Conservation (phyloP, 805 yeast species). For the Schwanniomyces yamadae region DNA sequence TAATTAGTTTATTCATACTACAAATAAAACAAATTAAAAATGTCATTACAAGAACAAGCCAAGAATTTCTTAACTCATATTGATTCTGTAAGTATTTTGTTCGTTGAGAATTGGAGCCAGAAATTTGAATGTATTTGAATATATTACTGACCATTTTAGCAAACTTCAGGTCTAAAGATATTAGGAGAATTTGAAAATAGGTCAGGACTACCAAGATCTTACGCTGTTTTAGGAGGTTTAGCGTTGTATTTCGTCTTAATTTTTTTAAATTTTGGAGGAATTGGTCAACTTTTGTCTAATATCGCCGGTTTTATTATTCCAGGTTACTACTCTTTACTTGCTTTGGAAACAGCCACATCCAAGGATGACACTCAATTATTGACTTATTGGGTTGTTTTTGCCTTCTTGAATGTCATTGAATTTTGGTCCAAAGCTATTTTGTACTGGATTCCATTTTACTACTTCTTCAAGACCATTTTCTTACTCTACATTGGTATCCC, state of each 20-base stretch:
- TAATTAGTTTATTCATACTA: too few species aligned
- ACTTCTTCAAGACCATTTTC: conserved; percentile 85
- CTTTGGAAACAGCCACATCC: conserved; percentile 67
- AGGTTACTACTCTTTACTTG: conserved; percentile 81
- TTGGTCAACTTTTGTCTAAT: conserved; percentile 92
- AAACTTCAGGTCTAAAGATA: conserved; percentile 28
- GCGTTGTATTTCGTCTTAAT: conserved; percentile 71
- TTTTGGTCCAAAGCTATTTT: conserved; percentile 93
- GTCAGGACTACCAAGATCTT: conserved; percentile 76
- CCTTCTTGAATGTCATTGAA: conserved; percentile 85
- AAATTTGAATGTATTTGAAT: background rate
- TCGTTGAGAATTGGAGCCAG: background rate
- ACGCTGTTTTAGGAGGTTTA: conserved; percentile 67
- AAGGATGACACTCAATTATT: conserved; percentile 84
- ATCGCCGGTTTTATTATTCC: conserved; percentile 90
- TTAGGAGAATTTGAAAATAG: conserved; percentile 40
- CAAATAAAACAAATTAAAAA: conserved; percentile 12
- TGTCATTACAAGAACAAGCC: conserved; percentile 46
- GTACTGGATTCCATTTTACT: conserved; percentile 96
- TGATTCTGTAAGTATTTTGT: conserved; percentile 42
- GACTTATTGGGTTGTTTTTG: conserved; percentile 98
- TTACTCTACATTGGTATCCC: conserved; percentile 89
- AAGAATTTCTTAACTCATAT: conserved; percentile 47
- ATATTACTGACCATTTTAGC: conserved; percentile 20
- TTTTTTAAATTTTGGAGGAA: conserved; percentile 88